These are phyloP conservation scores for Auriscalpium microsporum DNA, from an alignment of 768 basidiomycete species.

Conservation along the genomic window DNA sequence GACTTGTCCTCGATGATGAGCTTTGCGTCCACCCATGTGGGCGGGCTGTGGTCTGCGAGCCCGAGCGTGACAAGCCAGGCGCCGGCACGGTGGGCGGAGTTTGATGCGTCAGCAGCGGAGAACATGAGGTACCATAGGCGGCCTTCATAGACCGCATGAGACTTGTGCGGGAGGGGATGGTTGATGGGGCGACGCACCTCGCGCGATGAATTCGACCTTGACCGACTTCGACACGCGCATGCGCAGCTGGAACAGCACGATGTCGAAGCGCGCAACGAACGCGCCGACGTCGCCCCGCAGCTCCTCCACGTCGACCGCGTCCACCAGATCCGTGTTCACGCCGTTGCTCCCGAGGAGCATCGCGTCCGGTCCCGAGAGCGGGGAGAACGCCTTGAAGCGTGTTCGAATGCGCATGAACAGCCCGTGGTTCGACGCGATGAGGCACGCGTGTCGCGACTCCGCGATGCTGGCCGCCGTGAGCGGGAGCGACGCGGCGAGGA, in stretches of 20 bases:
- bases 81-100: conserved; percentile 6
- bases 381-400: conserved; percentile 40
- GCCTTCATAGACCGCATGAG: conserved; percentile 23
- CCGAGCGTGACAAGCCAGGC: conserved; percentile 39
- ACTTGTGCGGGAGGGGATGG: background rate
- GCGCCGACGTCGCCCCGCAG: conserved; percentile 31
- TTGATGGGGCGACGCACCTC: conserved; percentile 24
- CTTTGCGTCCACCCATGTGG: conserved; percentile 48
- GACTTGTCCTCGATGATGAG: conserved; percentile 35
- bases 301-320: conserved; percentile 41
- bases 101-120: conserved; percentile 12
- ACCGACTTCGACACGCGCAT: conserved; percentile 56
- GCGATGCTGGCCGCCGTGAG: conserved; percentile 21
- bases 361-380: conserved; percentile 44
- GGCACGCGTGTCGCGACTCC: conserved; percentile 60
- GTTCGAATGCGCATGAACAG: conserved; percentile 50
- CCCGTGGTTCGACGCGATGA: conserved; percentile 50
- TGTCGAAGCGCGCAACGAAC: conserved; percentile 44
- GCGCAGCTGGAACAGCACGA: conserved; percentile 57
- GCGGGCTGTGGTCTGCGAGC: conserved; percentile 47
- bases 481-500: conserved; percentile 35
- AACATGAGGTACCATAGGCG: conserved; percentile 53
- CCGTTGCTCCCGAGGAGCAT: conserved; percentile 23
- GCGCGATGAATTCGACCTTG: conserved; percentile 56
- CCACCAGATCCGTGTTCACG: conserved; percentile 32